Percentiles rank a stretch among this genome's conserved stretches.
Conservation (phyloP, 2,329 filamentous ascomycete species). For the Xylaria sp. region DNA sequence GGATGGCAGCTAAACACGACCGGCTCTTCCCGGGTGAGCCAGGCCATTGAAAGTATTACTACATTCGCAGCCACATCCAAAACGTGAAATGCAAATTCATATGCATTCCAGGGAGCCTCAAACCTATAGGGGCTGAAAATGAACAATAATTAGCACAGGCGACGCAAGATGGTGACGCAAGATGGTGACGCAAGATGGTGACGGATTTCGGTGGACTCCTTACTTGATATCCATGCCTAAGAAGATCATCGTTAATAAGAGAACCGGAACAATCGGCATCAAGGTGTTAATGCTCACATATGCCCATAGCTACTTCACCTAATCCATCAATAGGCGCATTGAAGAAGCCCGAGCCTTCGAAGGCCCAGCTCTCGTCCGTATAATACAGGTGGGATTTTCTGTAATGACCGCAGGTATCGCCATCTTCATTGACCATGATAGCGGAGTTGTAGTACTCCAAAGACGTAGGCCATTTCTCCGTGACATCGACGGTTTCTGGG, state of each 20-base stretch:
- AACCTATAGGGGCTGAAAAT: too few relatives aligned
- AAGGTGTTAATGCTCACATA: slow-evolving; percentile 41
- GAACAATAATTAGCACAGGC: too few relatives aligned
- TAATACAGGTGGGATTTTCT: slow-evolving; percentile 55
- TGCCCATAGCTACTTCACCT: slow-evolving; percentile 52
- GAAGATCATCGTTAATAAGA: slow-evolving; percentile 13
- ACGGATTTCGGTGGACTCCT: too few relatives aligned
- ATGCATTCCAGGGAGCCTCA: slow-evolving; percentile 44
- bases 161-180: too few relatives aligned
- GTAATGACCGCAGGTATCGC: slow-evolving; percentile 57
- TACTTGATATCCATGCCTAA: slow-evolving; percentile 59
- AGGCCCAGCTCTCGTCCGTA: slow-evolving; percentile 57
- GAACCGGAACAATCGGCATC: not conserved
- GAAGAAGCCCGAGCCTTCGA: slow-evolving; percentile 52
- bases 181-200: too few relatives aligned
- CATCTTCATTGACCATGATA: slow-evolving; percentile 52
- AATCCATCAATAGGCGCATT: slow-evolving; percentile 41
- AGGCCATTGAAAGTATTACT: slow-evolving; percentile 71
- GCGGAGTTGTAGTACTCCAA: slow-evolving; percentile 41
- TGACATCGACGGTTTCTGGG: slow-evolving; percentile 59
- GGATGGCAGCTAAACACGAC: slow-evolving; percentile 43
- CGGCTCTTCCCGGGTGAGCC: slow-evolving; percentile 57
- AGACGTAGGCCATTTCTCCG: slow-evolving; percentile 43
- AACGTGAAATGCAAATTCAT: slow-evolving; percentile 52
- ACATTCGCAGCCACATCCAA: slow-evolving; percentile 53